A percentile compares a stretch with the other conserved stretches of the same genome.
These are phyloP conservation scores for Eutrema yunnanense DNA, from an alignment of 345 rosid species.

Conservation along the genomic window DNA sequence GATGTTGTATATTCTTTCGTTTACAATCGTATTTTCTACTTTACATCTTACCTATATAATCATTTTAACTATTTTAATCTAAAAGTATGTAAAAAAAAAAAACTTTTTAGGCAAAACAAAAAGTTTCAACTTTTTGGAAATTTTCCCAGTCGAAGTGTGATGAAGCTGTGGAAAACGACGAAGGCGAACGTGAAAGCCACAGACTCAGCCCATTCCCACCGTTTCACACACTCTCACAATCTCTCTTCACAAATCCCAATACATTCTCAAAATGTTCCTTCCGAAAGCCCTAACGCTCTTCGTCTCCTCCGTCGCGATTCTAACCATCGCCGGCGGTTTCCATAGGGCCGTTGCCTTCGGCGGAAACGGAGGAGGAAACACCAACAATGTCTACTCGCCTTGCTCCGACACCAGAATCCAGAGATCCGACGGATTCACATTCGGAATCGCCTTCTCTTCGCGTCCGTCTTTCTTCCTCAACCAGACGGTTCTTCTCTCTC, in stretches of 20 bases:
- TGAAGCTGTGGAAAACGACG: conserved; percentile 10
- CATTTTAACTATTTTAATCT: no score
- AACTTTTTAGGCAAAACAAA: no score
- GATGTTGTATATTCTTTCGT: no score
- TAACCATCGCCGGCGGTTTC: not conserved
- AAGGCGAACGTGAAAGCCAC: conserved; percentile 22
- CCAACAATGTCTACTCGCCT: conserved; percentile 49
- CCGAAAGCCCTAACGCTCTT: conserved; percentile 23
- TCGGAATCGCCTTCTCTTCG: conserved; percentile 70
- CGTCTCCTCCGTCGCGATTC: not conserved
- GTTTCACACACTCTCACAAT: not conserved
- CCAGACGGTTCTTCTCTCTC: conserved; percentile 51
- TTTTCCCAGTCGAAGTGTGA: not conserved
- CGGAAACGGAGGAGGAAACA: conserved; percentile 18
- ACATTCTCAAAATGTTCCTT: not conserved
- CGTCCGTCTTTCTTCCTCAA: conserved; percentile 45
- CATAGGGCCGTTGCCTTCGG: not conserved
- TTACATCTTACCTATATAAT: no score
- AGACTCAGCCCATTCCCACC: not conserved
- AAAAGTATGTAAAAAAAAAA: no score
- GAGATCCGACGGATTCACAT: conserved; percentile 70
- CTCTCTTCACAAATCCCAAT: not conserved
- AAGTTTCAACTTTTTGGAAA: not conserved
- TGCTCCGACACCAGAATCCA: conserved; percentile 72
- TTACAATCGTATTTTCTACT: no score